These are phyloP conservation scores for Leccinum subspadiceum DNA, from an alignment of 1,284 basidiomycete genomes.

Conservation along the genomic window DNA sequence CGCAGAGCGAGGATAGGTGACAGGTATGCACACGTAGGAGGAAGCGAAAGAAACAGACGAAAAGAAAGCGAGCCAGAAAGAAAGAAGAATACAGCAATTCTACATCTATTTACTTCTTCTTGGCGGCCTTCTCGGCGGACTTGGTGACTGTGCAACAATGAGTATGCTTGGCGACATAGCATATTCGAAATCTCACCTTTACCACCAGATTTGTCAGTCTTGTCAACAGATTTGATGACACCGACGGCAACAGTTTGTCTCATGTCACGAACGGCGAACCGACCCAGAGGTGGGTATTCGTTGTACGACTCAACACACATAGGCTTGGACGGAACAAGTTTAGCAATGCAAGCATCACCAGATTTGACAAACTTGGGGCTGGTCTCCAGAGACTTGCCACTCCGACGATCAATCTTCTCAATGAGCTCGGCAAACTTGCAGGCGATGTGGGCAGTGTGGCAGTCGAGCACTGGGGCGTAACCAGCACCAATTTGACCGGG, in stretches of 20 bases:
- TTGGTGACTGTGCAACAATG: slow-evolving; percentile 69
- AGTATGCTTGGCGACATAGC: slow-evolving; percentile 14
- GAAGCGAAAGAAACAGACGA: slow-evolving; percentile 31
- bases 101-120: slow-evolving; percentile 95
- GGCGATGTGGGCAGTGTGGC: slow-evolving; percentile 99
- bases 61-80: slow-evolving; percentile 44
- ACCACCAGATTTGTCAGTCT: slow-evolving; percentile 83
- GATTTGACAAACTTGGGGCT: slow-evolving; percentile 97
- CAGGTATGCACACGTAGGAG: slow-evolving; percentile 46
- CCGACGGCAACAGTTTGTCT: slow-evolving; percentile 97
- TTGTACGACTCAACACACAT: slow-evolving; percentile 98
- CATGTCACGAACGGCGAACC: slow-evolving; percentile 98
- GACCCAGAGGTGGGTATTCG: slow-evolving; percentile 98
- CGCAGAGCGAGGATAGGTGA: slow-evolving; percentile 12
- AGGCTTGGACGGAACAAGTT: slow-evolving; percentile 95
- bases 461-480: slow-evolving; percentile 98
- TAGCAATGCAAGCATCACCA: slow-evolving; percentile 95
- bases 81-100: slow-evolving; percentile 50
- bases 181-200: slow-evolving; percentile 57
- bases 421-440: slow-evolving; percentile 99
- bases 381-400: slow-evolving; percentile 93
- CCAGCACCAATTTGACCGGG: slow-evolving; percentile 99
- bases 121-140: slow-evolving; percentile 92
- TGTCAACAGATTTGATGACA: slow-evolving; percentile 95
- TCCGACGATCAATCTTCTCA: slow-evolving; percentile 99